A percentile compares a stretch with the other conserved stretches of the same genome.
These are phyloP conservation scores for Lasiodiplodia sp. DNA, from an alignment of 2,329 filamentous ascomycete genomes.

Conservation along the genomic window DNA sequence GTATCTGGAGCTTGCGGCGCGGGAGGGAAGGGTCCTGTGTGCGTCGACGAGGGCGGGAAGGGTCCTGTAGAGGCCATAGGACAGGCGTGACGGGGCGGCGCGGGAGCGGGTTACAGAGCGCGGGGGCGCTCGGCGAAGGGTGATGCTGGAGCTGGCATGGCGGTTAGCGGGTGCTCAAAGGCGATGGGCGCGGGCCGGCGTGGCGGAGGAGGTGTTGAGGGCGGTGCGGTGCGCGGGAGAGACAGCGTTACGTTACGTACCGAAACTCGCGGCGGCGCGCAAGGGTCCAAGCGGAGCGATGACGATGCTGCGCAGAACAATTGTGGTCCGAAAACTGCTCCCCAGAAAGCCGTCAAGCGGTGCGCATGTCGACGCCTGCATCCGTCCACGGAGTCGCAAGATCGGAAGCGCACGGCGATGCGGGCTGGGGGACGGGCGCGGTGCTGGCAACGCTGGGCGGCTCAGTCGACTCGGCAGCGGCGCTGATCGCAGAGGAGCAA, in stretches of 20 bases:
- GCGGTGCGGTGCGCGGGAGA: conserved; percentile 20
- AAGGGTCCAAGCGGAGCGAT: conserved; percentile 23
- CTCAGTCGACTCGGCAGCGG: conserved; percentile 26
- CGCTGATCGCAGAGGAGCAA: conserved; percentile 28
- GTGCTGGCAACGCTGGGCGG: conserved; percentile 23
- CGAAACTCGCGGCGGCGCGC: conserved; percentile 21
- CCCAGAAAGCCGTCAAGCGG: conserved; percentile 26
- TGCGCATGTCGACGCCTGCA: conserved; percentile 28
- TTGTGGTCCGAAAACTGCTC: conserved; percentile 13
- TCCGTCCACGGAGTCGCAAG: conserved; percentile 25
- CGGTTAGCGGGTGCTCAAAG: conserved; percentile 13
- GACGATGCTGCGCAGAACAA: conserved; percentile 23
- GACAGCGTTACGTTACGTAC: conserved; percentile 26
- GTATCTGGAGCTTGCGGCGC: conserved; percentile 44
- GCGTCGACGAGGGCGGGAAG: conserved; percentile 47
- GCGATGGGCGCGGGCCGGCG: conserved; percentile 14
- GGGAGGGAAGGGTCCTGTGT: conserved; percentile 48
- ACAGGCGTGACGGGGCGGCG: conserved; percentile 16
- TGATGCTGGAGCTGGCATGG: conserved; percentile 1
- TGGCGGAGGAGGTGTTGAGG: conserved; percentile 16
- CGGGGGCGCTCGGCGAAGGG: conserved; percentile 10
- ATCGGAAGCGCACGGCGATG: conserved; percentile 27
- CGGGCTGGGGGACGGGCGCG: conserved; percentile 20
- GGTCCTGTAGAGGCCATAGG: conserved; percentile 52
- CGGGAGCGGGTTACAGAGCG: conserved; percentile 11